These are phyloP conservation scores for Daucus carota DNA, from an alignment of 129 eudicot species.

Conservation along the genomic window DH1_v3.0 NC_030389.2:1984001-1984500, in stretches of 20 bases:
- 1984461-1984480: not conserved
- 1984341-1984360: not conserved
- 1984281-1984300: no score
- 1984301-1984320: not conserved
- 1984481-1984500: not conserved
- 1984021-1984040: not conserved
- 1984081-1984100: not conserved
- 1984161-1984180: not conserved
- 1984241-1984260: not conserved
- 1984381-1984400: not conserved
- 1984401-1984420: not conserved
- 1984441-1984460: not conserved
- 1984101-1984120: not conserved
- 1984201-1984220: not conserved
- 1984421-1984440: not conserved
- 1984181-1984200: not conserved
- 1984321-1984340: not conserved
- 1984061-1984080: not conserved
- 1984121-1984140: not conserved
- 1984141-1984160: not conserved
- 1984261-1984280: not conserved
- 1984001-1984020: not conserved
- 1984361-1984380: not conserved
- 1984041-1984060: not conserved
- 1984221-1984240: not conserved